Evolutionary conservation across 495 filamentous ascomycete genomes (phyloP), one percentile per base, ranked within the genome.

Genomic region (Opeltia flavorubescens): DNA sequence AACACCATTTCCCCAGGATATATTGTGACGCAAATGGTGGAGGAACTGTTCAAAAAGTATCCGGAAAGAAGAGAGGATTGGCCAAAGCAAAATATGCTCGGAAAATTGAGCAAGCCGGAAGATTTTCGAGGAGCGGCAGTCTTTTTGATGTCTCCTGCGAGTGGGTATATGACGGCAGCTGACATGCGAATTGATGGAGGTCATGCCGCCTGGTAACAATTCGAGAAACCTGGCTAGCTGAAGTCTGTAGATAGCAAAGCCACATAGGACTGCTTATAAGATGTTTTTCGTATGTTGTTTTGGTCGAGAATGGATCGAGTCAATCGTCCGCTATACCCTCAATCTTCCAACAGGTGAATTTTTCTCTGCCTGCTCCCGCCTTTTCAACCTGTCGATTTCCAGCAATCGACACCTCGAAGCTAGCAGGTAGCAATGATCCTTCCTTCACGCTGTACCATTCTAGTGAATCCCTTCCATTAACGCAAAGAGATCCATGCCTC

Each of bases 1-100:
- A 96, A 96, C 67, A 93, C 88, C 33, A 80, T 95, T 55, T 94
- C 86, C 12, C 89, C 89, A 0, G 89, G 89, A 27, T 96, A 96
- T 60, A 95, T 95, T 53, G 77, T 91, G 44, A 94, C 88, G n/a
- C 73, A 76, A 27, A 93, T 94, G 87, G 86, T 89, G 9, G 78
- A 83, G 58, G 73, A 77, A 38, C 69, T 94, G 26, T 89, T 94
- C 53, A 66, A 80, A 34, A 59, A 80, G 43, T 84, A 70, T 55
- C 85, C 86, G 5, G 86, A 94, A 63, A 73, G 86, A 29, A 68
- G 68, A 47, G 71, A 74, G 23, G 77, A 81, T 42, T 95, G 89
- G 89, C 77, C 84, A 36, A 80, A 75, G 55, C 78, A 89, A 59
- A 94, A 94, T 59, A 94, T 95, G 89, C 71, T 95, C 33, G 78